Percentiles rank a stretch among this genome's conserved stretches.
Evolutionary conservation across 2,329 filamentous ascomycete genomes (phyloP).

Genomic region (Xylaria sp.): DNA sequence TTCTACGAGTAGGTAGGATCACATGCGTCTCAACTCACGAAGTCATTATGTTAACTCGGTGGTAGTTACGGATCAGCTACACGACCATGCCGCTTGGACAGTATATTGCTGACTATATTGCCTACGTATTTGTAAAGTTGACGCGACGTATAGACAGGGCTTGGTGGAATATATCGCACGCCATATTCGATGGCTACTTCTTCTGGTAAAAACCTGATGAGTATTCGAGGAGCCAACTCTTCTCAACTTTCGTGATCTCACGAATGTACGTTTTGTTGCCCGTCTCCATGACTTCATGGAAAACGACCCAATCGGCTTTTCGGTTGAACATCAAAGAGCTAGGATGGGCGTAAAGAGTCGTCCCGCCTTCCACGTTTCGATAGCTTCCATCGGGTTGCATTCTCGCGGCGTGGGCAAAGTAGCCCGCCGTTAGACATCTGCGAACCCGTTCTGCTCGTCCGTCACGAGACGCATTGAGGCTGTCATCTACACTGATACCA

Average conservation of each 20-base stretch:
- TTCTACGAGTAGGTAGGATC: too few relatives aligned
- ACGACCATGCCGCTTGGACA: too few relatives aligned
- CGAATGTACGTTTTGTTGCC: constrained; percentile 83
- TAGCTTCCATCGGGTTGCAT: constrained; percentile 95
- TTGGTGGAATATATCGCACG: neutral
- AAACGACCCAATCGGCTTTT: constrained; percentile 94
- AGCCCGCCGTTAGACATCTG: constrained; percentile 80
- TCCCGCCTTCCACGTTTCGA: constrained; percentile 73
- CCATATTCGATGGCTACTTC: constrained; percentile 27
- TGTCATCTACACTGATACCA: constrained; percentile 64
- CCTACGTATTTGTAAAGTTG: too few relatives aligned
- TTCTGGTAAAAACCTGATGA: constrained; percentile 76
- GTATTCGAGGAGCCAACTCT: constrained; percentile 85
- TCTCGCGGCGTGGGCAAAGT: constrained; percentile 86
- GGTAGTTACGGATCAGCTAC: too few relatives aligned
- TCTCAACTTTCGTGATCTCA: constrained; percentile 90
- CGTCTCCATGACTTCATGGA: constrained; percentile 88
- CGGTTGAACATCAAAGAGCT: constrained; percentile 93
- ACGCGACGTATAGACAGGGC: too few relatives aligned
- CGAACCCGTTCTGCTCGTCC: constrained; percentile 66
- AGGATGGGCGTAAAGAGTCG: constrained; percentile 79
- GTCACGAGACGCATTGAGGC: constrained; percentile 38
- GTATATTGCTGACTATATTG: too few relatives aligned
- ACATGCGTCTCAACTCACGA: too few relatives aligned
- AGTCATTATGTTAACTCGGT: too few relatives aligned